Evolutionary conservation across 257 asterid species (phyloP).

Genomic region (Knoxia roxburghii): DNA sequence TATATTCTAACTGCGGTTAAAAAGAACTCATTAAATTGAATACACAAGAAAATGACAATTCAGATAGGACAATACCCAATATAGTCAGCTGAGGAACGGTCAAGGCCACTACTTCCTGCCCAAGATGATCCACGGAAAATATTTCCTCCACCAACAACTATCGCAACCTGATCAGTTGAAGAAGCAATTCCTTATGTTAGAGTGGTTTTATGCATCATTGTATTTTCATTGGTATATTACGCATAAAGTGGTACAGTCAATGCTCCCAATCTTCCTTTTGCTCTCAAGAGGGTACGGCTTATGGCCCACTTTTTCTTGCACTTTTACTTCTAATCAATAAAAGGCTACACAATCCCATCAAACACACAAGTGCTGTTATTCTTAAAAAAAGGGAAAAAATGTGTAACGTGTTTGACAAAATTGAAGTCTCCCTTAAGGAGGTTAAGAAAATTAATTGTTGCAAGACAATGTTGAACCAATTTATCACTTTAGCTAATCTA

Average conservation of each 20-base stretch:
- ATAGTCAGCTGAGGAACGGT: conserved; percentile 93
- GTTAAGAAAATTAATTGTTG: background rate
- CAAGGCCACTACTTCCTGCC: conserved; percentile 89
- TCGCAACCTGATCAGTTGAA: conserved; percentile 55
- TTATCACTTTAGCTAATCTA: background rate
- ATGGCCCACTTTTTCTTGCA: too few relatives aligned
- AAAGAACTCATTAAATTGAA: too few relatives aligned
- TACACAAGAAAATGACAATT: background rate
- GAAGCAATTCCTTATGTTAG: background rate
- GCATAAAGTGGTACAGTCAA: too few relatives aligned
- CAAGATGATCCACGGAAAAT: conserved; percentile 88
- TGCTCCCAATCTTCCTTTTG: too few relatives aligned
- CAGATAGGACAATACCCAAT: conserved; percentile 51
- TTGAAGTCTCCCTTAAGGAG: background rate
- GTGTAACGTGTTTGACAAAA: background rate
- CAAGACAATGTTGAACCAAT: background rate
- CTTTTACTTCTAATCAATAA: too few relatives aligned
- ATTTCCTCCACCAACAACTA: conserved; percentile 93
- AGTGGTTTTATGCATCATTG: too few relatives aligned
- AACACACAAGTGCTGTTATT: too few relatives aligned
- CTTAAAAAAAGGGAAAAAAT: background rate
- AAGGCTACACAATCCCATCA: too few relatives aligned
- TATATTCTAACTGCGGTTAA: background rate
- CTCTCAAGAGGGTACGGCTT: too few relatives aligned
- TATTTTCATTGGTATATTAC: too few relatives aligned